Conservation (phyloP, 2,329 filamentous ascomycete species). For the Aspergillus flavus region DNA sequence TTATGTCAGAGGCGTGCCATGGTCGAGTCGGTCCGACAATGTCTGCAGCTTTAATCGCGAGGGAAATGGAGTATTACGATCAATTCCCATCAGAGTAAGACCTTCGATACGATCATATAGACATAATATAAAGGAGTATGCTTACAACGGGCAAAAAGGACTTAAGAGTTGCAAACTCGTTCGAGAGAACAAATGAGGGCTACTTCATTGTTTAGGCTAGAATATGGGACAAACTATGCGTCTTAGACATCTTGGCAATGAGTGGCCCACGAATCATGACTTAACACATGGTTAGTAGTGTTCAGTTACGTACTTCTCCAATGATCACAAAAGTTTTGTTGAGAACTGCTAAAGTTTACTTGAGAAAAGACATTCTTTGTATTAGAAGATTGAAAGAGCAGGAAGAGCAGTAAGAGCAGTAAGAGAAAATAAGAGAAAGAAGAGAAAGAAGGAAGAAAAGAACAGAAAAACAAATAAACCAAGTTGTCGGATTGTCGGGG, state of each 20-base stretch:
- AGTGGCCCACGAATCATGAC: not conserved
- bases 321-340: not conserved
- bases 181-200: not conserved
- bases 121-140: not conserved
- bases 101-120: too few relatives aligned
- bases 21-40: not conserved
- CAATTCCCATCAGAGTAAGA: not conserved
- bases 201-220: not conserved
- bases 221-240: not conserved
- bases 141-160: not conserved
- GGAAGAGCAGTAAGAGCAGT: not conserved
- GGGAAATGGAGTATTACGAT: not conserved
- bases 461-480: not conserved
- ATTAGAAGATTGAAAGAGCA: not conserved
- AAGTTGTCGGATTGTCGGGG: not conserved
- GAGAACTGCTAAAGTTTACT: not conserved
- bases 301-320: not conserved
- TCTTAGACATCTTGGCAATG: not conserved
- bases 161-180: not conserved
- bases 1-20: not conserved
- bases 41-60: not conserved
- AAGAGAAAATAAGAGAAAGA: not conserved
- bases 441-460: not conserved
- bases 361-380: not conserved
- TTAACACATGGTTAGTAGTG: not conserved